These are phyloP conservation scores for Suillus weaverae DNA, from an alignment of 768 basidiomycete genomes.

Conservation along the genomic window DNA sequence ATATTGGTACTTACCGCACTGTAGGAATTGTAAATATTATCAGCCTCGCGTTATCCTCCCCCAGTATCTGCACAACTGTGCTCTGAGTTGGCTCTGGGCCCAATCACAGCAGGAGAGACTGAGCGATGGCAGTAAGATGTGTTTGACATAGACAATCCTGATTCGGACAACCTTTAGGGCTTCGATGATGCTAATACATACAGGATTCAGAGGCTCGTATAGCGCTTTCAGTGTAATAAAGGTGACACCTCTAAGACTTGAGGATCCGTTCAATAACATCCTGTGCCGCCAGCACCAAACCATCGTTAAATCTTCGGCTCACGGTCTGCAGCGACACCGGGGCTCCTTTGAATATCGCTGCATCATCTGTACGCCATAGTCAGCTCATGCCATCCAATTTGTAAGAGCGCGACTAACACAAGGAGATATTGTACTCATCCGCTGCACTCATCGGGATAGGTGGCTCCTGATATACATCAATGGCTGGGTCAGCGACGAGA, in stretches of 20 bases:
- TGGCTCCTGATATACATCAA: conserved; percentile 20
- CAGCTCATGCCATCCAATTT: conserved; percentile 4
- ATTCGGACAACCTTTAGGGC: not conserved
- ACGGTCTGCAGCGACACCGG: conserved; percentile 26
- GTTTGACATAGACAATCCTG: not conserved
- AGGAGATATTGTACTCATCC: conserved; percentile 18
- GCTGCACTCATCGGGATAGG: conserved; percentile 18
- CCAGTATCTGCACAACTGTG: not conserved
- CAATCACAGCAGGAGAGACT: not conserved
- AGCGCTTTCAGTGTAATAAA: conserved; percentile 9
- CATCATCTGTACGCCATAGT: conserved; percentile 21
- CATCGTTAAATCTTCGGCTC: conserved; percentile 27
- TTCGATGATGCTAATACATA: not conserved
- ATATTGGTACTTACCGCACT: not conserved
- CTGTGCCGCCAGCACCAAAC: conserved; percentile 27
- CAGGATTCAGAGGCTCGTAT: not conserved
- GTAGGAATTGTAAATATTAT: not conserved
- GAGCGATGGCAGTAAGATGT: not conserved
- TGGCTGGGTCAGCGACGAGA: conserved; percentile 25
- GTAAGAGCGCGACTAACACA: conserved; percentile 18
- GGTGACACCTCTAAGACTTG: conserved; percentile 14
- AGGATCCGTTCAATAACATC: conserved; percentile 25
- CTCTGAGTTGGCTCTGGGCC: not conserved
- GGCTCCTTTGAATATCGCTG: conserved; percentile 15
- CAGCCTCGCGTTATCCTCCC: not conserved